Conservation (phyloP, 495 filamentous ascomycete genomes). For the Penicillium herquei region DNA sequence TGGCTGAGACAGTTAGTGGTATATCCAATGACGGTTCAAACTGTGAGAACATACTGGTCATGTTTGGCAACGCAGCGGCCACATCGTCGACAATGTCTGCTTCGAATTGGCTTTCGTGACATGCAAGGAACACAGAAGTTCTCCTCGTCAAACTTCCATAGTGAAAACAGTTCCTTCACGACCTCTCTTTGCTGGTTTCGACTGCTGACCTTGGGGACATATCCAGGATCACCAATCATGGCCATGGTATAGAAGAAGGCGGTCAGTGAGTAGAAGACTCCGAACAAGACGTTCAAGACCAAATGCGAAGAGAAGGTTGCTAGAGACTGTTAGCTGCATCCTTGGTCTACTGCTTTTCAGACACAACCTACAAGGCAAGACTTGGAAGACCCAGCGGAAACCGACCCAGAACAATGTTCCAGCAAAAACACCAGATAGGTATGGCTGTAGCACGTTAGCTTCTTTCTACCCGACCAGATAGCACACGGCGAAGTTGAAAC, state of each 20-base stretch:
- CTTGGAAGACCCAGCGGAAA: constrained; percentile 65
- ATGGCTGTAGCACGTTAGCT: constrained; percentile 56
- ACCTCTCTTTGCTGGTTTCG: constrained; percentile 82
- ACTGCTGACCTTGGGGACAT: constrained; percentile 87
- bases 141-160: constrained; percentile 88
- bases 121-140: constrained; percentile 95
- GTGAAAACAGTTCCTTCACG: constrained; percentile 76
- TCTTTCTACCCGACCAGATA: neutral
- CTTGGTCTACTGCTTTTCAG: constrained; percentile 5
- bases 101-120: constrained; percentile 84
- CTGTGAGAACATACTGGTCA: constrained; percentile 72
- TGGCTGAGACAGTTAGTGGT: constrained; percentile 65
- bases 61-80: constrained; percentile 92
- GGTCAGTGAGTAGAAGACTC: constrained; percentile 59
- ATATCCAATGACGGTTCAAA: neutral
- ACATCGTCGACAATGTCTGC: constrained; percentile 92
- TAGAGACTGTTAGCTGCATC: constrained; percentile 24
- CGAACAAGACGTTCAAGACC: constrained; percentile 74
- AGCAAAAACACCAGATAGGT: constrained; percentile 89
- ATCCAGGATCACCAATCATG: constrained; percentile 89
- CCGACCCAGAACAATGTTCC: constrained; percentile 82
- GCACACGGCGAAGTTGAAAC: constrained; percentile 19
- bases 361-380: constrained; percentile 63
- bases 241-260: constrained; percentile 81
- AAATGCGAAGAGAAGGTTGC: constrained; percentile 63